Evolutionary conservation across 2,329 filamentous ascomycete genomes (phyloP).

Genomic region (Cadophora sp.): DNA sequence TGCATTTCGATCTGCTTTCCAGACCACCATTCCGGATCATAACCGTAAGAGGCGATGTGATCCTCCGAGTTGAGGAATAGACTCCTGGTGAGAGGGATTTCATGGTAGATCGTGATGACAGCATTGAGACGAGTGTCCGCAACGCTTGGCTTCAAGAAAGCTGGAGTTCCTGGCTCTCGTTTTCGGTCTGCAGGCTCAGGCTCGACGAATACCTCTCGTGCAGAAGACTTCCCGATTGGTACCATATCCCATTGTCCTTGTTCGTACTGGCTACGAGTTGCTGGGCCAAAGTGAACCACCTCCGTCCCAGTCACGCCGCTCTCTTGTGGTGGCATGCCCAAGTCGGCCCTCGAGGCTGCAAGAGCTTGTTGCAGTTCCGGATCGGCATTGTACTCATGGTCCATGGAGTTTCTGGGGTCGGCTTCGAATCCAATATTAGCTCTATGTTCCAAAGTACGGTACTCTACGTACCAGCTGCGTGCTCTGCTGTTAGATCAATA

Average conservation of each 20-base stretch:
- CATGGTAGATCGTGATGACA: slow-evolving; percentile 63
- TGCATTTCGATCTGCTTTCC: slow-evolving; percentile 54
- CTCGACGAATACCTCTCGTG: slow-evolving; percentile 41
- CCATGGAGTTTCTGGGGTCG: slow-evolving; percentile 43
- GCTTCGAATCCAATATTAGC: slow-evolving; percentile 41
- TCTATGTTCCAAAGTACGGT: slow-evolving; percentile 6
- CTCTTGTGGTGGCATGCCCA: slow-evolving; percentile 57
- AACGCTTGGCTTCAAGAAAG: slow-evolving; percentile 57
- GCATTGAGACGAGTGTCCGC: slow-evolving; percentile 52
- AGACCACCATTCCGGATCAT: slow-evolving; percentile 66
- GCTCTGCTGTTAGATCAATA: slow-evolving; percentile 54
- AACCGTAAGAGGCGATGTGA: slow-evolving; percentile 57
- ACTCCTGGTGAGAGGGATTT: slow-evolving; percentile 65
- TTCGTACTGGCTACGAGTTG: slow-evolving; percentile 62
- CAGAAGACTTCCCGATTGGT: slow-evolving; percentile 43
- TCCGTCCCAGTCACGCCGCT: slow-evolving; percentile 52
- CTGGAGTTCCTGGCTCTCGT: slow-evolving; percentile 55
- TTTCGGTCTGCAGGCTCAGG: slow-evolving; percentile 50
- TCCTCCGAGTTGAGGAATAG: slow-evolving; percentile 54
- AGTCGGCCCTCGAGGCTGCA: slow-evolving; percentile 60
- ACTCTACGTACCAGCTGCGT: slow-evolving; percentile 50
- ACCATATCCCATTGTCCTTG: slow-evolving; percentile 66
- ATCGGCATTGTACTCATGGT: slow-evolving; percentile 48
- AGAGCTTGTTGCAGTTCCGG: slow-evolving; percentile 63
- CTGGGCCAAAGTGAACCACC: slow-evolving; percentile 63